Evolutionary conservation across 768 basidiomycete species (phyloP).

Genomic region (Collybiopsis luxurians): DNA sequence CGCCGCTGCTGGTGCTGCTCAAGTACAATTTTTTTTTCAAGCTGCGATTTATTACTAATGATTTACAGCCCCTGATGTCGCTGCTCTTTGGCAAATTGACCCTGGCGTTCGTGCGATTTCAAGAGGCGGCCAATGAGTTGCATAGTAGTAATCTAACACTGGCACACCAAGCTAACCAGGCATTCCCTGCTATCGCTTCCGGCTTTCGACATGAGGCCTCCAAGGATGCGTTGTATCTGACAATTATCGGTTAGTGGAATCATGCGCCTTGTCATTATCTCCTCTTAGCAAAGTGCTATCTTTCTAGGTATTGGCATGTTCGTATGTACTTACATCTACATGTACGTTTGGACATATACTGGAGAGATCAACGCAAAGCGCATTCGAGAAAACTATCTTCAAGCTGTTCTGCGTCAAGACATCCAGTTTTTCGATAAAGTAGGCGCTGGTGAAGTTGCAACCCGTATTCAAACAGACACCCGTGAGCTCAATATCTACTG

Average conservation of each 20-base stretch:
- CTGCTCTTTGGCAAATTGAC: constrained; percentile 85
- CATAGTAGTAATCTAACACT: constrained; percentile 25
- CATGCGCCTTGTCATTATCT: background rate
- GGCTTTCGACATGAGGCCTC: constrained; percentile 53
- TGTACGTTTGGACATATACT: constrained; percentile 61
- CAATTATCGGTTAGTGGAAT: constrained; percentile 61
- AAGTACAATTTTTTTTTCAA: constrained; percentile 43
- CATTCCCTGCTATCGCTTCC: constrained; percentile 30
- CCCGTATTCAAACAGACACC: constrained; percentile 86
- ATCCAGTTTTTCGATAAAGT: constrained; percentile 89
- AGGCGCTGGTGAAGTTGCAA: constrained; percentile 92
- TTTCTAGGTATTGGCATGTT: constrained; percentile 70
- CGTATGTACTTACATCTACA: constrained; percentile 53
- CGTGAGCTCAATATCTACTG: constrained; percentile 42
- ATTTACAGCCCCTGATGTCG: constrained; percentile 65
- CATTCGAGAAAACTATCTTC: constrained; percentile 79
- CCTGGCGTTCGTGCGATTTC: constrained; percentile 67
- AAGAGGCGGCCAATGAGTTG: constrained; percentile 20
- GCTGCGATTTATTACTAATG: background rate
- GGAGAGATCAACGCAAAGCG: constrained; percentile 82
- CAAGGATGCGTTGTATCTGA: constrained; percentile 60
- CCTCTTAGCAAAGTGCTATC: background rate
- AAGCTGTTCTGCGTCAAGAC: constrained; percentile 80
- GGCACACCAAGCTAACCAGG: constrained; percentile 26
- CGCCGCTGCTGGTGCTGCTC: constrained; percentile 76